These are phyloP conservation scores for Trichoderma sp. DNA, from an alignment of 2,329 filamentous ascomycete genomes.

Conservation along the genomic window DNA sequence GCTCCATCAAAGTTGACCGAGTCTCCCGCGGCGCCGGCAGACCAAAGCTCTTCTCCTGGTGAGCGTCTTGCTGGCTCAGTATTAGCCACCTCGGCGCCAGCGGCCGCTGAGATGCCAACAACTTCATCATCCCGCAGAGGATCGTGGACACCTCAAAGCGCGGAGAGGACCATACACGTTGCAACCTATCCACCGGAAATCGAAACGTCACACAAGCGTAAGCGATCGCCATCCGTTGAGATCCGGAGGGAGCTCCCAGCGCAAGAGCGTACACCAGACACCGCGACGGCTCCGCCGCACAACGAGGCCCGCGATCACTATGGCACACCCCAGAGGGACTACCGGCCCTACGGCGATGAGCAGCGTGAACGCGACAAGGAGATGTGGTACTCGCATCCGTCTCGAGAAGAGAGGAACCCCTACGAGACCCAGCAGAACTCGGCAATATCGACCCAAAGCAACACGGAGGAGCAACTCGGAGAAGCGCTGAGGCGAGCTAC, in stretches of 20 bases:
- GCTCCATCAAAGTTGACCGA: conserved; percentile 50
- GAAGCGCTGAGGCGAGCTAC: conserved; percentile 50
- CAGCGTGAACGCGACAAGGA: conserved; percentile 49
- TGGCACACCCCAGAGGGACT: conserved; percentile 49
- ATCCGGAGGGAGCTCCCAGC: conserved; percentile 43
- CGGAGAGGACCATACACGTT: conserved; percentile 49
- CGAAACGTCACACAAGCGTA: conserved; percentile 64
- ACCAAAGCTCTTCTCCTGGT: conserved; percentile 40
- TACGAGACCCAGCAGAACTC: conserved; percentile 53
- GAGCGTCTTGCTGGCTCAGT: conserved; percentile 39
- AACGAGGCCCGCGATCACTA: conserved; percentile 48
- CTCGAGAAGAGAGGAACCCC: conserved; percentile 51
- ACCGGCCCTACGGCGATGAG: conserved; percentile 50
- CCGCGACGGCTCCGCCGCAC: conserved; percentile 37
- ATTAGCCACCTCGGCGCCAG: conserved; percentile 35
- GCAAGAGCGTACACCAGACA: conserved; percentile 43
- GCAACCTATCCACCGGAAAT: conserved; percentile 45
- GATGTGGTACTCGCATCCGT: conserved; percentile 52
- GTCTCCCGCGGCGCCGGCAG: conserved; percentile 37
- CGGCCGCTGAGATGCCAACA: conserved; percentile 34
- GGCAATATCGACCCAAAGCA: conserved; percentile 48
- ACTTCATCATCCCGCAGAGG: conserved; percentile 41
- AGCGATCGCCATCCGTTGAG: conserved; percentile 68
- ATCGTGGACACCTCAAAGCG: conserved; percentile 46
- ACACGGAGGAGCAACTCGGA: conserved; percentile 54